Evolutionary conservation across 192 early-diverging fungal genomes (phyloP).

Genomic region (Oehlia diaphana): DNA sequence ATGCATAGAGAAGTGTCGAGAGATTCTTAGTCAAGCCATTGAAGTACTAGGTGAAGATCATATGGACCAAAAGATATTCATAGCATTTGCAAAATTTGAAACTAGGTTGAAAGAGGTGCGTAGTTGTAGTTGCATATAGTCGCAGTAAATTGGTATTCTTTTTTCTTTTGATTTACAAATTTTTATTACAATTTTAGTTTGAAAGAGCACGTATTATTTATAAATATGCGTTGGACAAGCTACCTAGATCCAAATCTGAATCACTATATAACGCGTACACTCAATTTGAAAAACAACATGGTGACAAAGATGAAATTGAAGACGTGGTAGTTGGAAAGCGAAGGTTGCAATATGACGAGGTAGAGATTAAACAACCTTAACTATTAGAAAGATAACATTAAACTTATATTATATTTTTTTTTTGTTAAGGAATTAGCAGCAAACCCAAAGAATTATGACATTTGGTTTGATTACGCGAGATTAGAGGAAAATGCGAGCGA

Average conservation of each 20-base stretch:
- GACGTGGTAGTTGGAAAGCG: constrained; percentile 87
- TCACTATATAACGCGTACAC: constrained; percentile 93
- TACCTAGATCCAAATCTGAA: constrained; percentile 80
- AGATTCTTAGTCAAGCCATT: constrained; percentile 87
- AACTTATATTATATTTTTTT: not conserved
- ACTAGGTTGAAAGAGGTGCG: constrained; percentile 78
- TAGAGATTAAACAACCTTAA: constrained; percentile 27
- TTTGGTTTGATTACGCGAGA: constrained; percentile 96
- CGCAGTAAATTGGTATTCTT: not conserved
- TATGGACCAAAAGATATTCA: constrained; percentile 92
- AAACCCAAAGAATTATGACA: constrained; percentile 92
- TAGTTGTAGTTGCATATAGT: not conserved
- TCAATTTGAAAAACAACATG: constrained; percentile 96
- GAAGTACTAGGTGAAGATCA: constrained; percentile 85
- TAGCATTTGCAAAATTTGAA: constrained; percentile 98
- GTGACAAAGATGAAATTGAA: constrained; percentile 86
- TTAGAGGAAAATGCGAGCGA: constrained; percentile 83
- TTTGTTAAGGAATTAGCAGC: constrained; percentile 46
- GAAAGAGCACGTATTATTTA: constrained; percentile 96
- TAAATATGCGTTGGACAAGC: constrained; percentile 88
- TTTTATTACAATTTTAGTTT: constrained; percentile 34
- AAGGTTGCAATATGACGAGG: constrained; percentile 86
- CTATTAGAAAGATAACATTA: not conserved
- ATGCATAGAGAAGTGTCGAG: constrained; percentile 69
- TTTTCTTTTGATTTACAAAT: not conserved